A percentile compares a stretch with the other conserved stretches of the same genome.
Evolutionary conservation across 352 stramenopile species (phyloP).

Genomic region (Pythium plurisporium): DNA sequence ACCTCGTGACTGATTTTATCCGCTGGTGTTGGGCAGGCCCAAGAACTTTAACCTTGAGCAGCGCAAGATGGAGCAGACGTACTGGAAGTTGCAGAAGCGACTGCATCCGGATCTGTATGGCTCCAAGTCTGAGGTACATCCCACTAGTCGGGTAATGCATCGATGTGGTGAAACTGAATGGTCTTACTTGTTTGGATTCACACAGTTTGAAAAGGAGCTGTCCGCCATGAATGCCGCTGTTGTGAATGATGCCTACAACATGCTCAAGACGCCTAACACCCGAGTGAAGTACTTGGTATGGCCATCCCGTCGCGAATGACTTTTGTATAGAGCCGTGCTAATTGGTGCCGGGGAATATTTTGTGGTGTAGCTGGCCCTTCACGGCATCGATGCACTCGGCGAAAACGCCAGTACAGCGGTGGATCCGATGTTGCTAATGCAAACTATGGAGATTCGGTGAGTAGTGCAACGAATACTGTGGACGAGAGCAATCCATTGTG

Average conservation of each 20-base stretch:
- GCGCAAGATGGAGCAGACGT: conserved; percentile 80
- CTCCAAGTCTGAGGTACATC: conserved; percentile 73
- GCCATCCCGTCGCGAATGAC: too few species aligned
- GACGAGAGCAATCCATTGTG: too few species aligned
- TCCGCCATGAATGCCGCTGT: conserved; percentile 74
- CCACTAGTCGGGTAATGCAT: too few species aligned
- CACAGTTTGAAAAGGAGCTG: conserved; percentile 75
- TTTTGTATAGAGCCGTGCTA: too few species aligned
- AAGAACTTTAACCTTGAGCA: conserved; percentile 80
- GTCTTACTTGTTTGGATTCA: not conserved
- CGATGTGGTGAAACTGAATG: not conserved
- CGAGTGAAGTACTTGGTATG: conserved; percentile 80
- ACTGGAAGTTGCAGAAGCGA: conserved; percentile 86
- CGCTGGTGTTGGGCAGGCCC: conserved; percentile 28
- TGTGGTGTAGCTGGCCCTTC: conserved; percentile 70
- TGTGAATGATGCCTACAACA: conserved; percentile 85
- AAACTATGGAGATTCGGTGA: conserved; percentile 86
- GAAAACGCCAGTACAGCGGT: conserved; percentile 73
- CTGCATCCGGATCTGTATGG: conserved; percentile 82
- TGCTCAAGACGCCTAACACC: conserved; percentile 82
- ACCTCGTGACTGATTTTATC: not conserved
- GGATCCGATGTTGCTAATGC: conserved; percentile 71
- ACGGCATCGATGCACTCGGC: conserved; percentile 76
- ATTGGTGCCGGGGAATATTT: too few species aligned
- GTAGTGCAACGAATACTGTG: too few species aligned